Evolutionary conservation across 2,329 filamentous ascomycete genomes (phyloP).

Genomic region (Neopestalotiopsis sp.): DNA sequence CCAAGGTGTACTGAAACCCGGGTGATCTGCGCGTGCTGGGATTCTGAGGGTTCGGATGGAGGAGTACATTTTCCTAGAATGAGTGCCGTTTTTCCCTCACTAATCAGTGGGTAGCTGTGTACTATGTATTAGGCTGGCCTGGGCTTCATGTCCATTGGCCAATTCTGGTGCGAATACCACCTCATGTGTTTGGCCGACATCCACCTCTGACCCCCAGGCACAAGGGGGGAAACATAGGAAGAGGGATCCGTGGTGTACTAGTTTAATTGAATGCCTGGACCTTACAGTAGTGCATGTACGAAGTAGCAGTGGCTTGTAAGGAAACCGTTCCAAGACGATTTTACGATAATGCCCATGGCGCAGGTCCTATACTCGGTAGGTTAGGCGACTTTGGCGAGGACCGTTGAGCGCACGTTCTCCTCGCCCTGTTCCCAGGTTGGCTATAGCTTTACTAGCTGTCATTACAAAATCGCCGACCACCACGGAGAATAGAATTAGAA

Average conservation of each 20-base stretch:
- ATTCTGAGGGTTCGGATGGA: constrained; percentile 2
- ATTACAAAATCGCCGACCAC: not conserved
- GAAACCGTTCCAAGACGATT: too few relatives aligned
- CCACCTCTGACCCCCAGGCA: not conserved
- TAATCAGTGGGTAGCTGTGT: too few relatives aligned
- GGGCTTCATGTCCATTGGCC: not conserved
- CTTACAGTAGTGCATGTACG: too few relatives aligned
- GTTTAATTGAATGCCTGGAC: not conserved
- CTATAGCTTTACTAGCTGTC: not conserved
- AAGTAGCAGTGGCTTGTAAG: too few relatives aligned
- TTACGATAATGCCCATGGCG: too few relatives aligned
- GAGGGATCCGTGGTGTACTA: not conserved
- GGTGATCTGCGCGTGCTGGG: not conserved
- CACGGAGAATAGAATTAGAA: not conserved
- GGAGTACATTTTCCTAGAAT: not conserved
- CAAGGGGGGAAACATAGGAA: too few relatives aligned
- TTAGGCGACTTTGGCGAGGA: too few relatives aligned
- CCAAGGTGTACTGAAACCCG: not conserved
- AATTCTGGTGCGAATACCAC: not conserved
- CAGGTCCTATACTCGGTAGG: too few relatives aligned
- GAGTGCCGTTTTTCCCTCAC: not conserved
- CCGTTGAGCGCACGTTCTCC: too few relatives aligned
- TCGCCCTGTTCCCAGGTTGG: not conserved
- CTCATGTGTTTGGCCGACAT: not conserved
- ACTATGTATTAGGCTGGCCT: not conserved